Evolutionary conservation across 257 asterid genomes (phyloP).

Genomic region (Fraxinus pennsylvanica): DNA sequence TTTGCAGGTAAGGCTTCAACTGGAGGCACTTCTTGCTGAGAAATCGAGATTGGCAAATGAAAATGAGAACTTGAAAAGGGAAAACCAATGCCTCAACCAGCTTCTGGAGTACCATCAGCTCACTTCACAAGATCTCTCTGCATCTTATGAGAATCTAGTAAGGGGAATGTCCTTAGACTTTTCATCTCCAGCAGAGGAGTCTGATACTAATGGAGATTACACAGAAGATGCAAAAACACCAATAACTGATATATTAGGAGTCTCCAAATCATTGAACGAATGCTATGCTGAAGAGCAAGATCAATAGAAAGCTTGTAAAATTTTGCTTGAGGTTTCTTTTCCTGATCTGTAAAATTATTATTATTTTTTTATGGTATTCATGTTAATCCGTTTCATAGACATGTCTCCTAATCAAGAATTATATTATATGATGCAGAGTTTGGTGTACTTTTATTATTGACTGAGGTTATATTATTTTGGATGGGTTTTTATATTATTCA

Average conservation of each 20-base stretch:
- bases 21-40: constrained; percentile 90
- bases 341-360: neutral
- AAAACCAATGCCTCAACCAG: constrained; percentile 80
- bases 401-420: neutral
- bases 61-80: constrained; percentile 79
- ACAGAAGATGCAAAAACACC: constrained; percentile 26
- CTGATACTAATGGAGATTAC: constrained; percentile 15
- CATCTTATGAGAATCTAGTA: constrained; percentile 75
- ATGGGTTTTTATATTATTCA: no score
- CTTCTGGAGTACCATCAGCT: constrained; percentile 93
- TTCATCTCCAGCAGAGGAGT: constrained; percentile 48
- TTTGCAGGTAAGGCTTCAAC: constrained; percentile 80
- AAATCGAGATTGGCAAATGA: constrained; percentile 86
- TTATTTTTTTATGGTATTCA: neutral
- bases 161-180: constrained; percentile 73
- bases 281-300: constrained; percentile 53
- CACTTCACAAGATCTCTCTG: constrained; percentile 77
- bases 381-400: neutral
- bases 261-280: constrained; percentile 57
- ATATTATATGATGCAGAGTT: neutral
- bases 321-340: neutral
- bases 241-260: constrained; percentile 36
- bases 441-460: neutral
- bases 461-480: neutral
- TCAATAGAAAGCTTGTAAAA: neutral